Conservation (phyloP, 164 flowering plant genomes). For the Santalum album region DNA sequence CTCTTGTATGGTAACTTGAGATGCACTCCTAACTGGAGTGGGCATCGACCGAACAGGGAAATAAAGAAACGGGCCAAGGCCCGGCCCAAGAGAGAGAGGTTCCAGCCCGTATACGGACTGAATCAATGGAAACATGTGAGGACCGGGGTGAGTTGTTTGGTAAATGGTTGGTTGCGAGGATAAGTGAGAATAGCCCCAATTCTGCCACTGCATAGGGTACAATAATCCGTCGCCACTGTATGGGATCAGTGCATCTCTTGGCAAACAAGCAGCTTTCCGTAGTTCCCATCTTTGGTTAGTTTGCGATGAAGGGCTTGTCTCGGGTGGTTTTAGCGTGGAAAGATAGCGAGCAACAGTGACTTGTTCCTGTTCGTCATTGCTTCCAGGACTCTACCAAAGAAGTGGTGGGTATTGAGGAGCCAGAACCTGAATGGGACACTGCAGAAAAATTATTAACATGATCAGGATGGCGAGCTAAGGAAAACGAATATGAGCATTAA, state of each 20-base stretch:
- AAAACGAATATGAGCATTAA: no score
- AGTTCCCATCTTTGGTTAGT: neutral
- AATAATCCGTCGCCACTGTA: neutral
- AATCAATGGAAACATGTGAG: conserved; percentile 6
- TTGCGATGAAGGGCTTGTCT: conserved; percentile 4
- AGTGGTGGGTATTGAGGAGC: conserved; percentile 8
- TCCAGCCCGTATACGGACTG: conserved; percentile 8
- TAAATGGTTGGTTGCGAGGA: neutral
- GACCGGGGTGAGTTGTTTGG: conserved; percentile 3
- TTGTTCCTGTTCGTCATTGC: conserved; percentile 10
- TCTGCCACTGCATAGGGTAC: neutral
- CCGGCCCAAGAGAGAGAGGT: neutral
- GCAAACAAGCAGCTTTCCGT: neutral
- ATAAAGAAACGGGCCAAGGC: conserved; percentile 6
- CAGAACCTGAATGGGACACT: conserved; percentile 8
- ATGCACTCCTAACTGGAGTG: conserved; percentile 7
- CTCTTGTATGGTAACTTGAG: conserved; percentile 11
- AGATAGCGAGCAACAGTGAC: conserved; percentile 11
- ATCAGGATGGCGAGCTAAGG: neutral
- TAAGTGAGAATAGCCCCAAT: conserved; percentile 1
- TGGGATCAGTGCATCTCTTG: conserved; percentile 3
- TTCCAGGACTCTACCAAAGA: conserved; percentile 5
- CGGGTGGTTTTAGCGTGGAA: conserved; percentile 2
- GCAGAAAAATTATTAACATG: neutral
- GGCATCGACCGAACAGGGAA: conserved; percentile 8